Base-by-base conservation (phyloP, 2,329 filamentous ascomycete genomes). In the Microsporum canis region DNA sequence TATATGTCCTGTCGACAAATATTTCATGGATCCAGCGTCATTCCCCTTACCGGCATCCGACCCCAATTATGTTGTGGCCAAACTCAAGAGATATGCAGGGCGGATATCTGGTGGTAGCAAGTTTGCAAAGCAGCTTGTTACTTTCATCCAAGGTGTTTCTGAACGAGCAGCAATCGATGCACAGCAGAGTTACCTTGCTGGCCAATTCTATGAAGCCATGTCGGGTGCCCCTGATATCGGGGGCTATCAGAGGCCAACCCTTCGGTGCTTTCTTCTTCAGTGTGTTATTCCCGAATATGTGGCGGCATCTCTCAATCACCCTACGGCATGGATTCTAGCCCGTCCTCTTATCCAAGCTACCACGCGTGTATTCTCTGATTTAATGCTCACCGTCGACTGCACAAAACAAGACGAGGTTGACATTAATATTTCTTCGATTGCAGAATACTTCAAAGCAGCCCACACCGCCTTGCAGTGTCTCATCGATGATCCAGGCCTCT, bases 61-160 rank as follows among this genome's bases (percentile, higher is more conserved):
- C 66, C 84, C 84, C 1, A 80, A 77, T 0, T 87, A 86, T 67
- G 82, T 87, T 29, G 79, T 85, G 3, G 83, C 82, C 6, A 79
- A 79, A 61, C 72, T 87, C 36, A 83, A 81, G 64, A 79, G 81
- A 51, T 86, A 86, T 63, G 79, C 77, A 10, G 74, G 80, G 0
- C 83, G 81, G 65, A 71, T 85, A 1, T 71, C 70, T 2, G 76
- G 79, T 29, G 64, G 72, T 5, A 57, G 36, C 36, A 78, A 78
- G 61, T 77, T 77, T 8, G 74, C 78, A 5, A 84, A 82, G 64
- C 77, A 83, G 61, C 73, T 86, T 38, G 78, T 77, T 5, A 75
- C 76, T n/a, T 86, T 85, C 69, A 69, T 86, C 12, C 82, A 85
- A 60, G 80, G 79, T 3, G 78, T 86, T 4, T 79, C 78, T 10